Base-by-base conservation (phyloP, 1,284 basidiomycete genomes). In the Meira nashicola region DNA sequence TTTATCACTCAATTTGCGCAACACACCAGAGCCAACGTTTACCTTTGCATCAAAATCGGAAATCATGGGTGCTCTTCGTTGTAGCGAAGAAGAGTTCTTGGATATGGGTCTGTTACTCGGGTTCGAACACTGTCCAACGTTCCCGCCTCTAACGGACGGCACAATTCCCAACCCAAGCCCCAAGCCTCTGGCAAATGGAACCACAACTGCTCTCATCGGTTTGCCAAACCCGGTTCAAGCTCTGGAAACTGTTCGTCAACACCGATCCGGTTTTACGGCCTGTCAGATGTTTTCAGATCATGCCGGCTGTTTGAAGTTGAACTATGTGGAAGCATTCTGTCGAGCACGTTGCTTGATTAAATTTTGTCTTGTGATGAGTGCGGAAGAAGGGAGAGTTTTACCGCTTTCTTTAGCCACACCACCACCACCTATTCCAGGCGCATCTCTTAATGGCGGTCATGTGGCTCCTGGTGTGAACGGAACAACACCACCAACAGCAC, bases 51-150 rank as follows among this genome's bases (percentile, higher is more conserved):
- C 90, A 59, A 98, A 97, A 79, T 83, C 85, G 28, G 80, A 83
- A 33, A 83, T 98, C 63, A 79, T 94, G 60, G 80, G 77, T 49
- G 92, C 95, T 69, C 84, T 97, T 33, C 84, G 83, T 8, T 76
- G 96, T 54, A 84, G 79, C 39, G 87, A 92, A 67, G 92, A 96
- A 74, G 92, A 96, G 78, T 95, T 98, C 81, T 86, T 98, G 66
- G 94, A 99, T 78, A 84, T 92, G 64, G 88, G 87, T 19, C 88
- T 99, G 66, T 84, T 99, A 40, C 86, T 93, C 40, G 95, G 95
- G 25, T 94, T 88, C 67, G 90, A 93, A 40, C 84, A 90, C 70
- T 87, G 87, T 7, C 86, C 86, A 1, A 86, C 92, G 1, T 11
- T 94, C 94, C 84, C 92, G 89, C 64, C 74, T 60, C 54, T 78